Evolutionary conservation across 371 early-diverging fungal species (phyloP), one percentile per base, ranked within the genome.

Genomic region (Syncephalastrum monosporum): DNA sequence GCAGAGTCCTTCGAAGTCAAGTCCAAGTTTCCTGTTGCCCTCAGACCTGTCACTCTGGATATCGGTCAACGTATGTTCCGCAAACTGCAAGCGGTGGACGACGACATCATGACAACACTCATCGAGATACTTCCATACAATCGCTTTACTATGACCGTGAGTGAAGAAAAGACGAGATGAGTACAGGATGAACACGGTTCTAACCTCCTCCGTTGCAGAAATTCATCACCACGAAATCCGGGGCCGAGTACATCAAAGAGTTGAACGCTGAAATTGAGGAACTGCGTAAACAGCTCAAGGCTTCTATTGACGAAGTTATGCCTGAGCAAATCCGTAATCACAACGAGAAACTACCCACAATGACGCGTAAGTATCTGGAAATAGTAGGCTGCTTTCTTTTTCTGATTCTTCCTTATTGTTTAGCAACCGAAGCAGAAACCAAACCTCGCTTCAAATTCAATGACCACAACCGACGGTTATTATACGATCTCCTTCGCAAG

Each of bases 91-190:
- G 52, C 49, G 0, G 52, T 81, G n/a, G 78, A 79, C 15, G 78
- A 75, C 0, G 66, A 68, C 19, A 58, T 79, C 12, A 59, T 84
- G 21, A 47, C 56, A 3, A 77, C 77, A 54, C 44, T 84, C n/a
- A 79, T 81, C 70, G 48, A 49, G 0, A 67, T 79, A n/a, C 57
- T 84, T 16, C 84, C 82, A 1, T 83, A 80, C 55, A 79, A 79
- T 57, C 65, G 68, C 46, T 82, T 74, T 45, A 82, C 82, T 1
- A 47, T 83, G 7, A 69, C 59, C 57, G 83, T 83, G 75, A 53
- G 23, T 17, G 33, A 5, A 5, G 24, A 21, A 41, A 12, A 1
- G 29, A 5, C 23, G 7, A 23, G 1, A 41, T 29, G 41, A n/a
- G 15, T 15, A 2, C 4, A 19, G 4, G 4, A 47, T 27, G 10